These are phyloP conservation scores for Cyberlindnera xylosilytica DNA, from an alignment of 805 yeast species.

Conservation along the genomic window DNA sequence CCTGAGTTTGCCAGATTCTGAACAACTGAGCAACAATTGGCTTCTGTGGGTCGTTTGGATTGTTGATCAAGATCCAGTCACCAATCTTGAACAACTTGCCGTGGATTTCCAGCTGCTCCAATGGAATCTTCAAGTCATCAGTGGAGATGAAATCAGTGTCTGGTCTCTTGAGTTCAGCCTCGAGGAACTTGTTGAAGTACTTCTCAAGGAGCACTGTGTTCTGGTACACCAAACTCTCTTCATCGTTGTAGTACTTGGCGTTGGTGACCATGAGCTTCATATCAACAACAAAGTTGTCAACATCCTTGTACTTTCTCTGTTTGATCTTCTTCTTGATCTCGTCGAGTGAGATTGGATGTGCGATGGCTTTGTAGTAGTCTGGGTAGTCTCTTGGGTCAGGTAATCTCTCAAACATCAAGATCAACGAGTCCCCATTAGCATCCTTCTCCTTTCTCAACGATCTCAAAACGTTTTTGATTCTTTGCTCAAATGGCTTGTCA, in stretches of 20 bases:
- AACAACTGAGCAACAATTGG: slow-evolving; percentile 95
- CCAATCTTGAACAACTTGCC: slow-evolving; percentile 82
- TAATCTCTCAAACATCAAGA: slow-evolving; percentile 72
- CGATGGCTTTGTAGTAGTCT: slow-evolving; percentile 44
- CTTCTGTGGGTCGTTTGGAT: slow-evolving; percentile 82
- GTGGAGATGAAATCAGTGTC: slow-evolving; percentile 69
- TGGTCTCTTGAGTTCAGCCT: slow-evolving; percentile 73
- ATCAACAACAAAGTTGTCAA: slow-evolving; percentile 75
- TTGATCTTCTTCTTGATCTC: slow-evolving; percentile 81
- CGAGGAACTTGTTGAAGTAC: slow-evolving; percentile 53
- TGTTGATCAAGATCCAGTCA: slow-evolving; percentile 88
- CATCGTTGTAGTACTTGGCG: slow-evolving; percentile 61
- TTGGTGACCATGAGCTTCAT: slow-evolving; percentile 71
- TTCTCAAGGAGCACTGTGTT: slow-evolving; percentile 65
- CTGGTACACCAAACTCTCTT: slow-evolving; percentile 53
- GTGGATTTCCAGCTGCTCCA: slow-evolving; percentile 68
- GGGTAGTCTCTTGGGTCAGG: slow-evolving; percentile 57
- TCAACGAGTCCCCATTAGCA: slow-evolving; percentile 46
- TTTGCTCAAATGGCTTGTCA: slow-evolving; percentile 86
- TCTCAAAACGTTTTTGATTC: slow-evolving; percentile 84
- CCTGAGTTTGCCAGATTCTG: slow-evolving; percentile 83
- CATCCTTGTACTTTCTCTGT: slow-evolving; percentile 74
- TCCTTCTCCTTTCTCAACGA: slow-evolving; percentile 71
- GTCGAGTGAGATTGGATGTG: slow-evolving; percentile 63
- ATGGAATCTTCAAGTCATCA: slow-evolving; percentile 64